These are phyloP conservation scores for Saccharum spontaneum DNA, from an alignment of 176 grass and related monocot genomes.

Conservation along the genomic window DNA sequence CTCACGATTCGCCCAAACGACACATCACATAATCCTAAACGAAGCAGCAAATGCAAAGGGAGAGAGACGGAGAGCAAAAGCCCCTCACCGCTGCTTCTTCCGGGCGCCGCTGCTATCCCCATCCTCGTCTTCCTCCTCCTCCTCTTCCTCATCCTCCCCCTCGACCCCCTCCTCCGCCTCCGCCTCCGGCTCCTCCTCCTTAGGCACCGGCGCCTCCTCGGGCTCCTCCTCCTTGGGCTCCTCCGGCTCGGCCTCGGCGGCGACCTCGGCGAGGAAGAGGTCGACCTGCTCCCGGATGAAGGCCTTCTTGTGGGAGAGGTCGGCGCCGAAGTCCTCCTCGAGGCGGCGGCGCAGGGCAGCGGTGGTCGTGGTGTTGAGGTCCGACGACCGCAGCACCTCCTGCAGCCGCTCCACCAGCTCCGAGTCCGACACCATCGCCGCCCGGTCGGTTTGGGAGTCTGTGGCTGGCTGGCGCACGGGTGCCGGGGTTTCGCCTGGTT, in stretches of 20 bases:
- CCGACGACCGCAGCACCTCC: slow-evolving; percentile 80
- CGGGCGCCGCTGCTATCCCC: slow-evolving; percentile 32
- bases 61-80: slow-evolving; percentile 11
- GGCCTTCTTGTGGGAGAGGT: slow-evolving; percentile 89
- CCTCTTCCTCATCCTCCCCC: not conserved
- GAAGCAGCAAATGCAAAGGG: slow-evolving; percentile 21
- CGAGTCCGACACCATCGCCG: slow-evolving; percentile 88
- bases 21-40: slow-evolving; percentile 15
- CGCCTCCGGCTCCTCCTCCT: slow-evolving; percentile 32
- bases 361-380: slow-evolving; percentile 91
- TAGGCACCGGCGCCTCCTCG: slow-evolving; percentile 16
- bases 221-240: slow-evolving; percentile 35
- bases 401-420: slow-evolving; percentile 81
- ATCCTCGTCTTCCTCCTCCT: slow-evolving; percentile 37
- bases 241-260: slow-evolving; percentile 34
- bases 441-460: slow-evolving; percentile 38
- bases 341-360: slow-evolving; percentile 75
- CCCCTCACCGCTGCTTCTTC: slow-evolving; percentile 77
- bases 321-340: slow-evolving; percentile 85
- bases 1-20: slow-evolving; percentile 19
- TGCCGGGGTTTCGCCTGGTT: slow-evolving; percentile 37
- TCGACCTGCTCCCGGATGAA: slow-evolving; percentile 97
- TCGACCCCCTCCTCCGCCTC: slow-evolving; percentile 38
- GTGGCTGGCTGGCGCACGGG: slow-evolving; percentile 39
- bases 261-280: slow-evolving; percentile 67